Evolutionary conservation across 768 basidiomycete species (phyloP).

Genomic region (Inosperma sp.): DNA sequence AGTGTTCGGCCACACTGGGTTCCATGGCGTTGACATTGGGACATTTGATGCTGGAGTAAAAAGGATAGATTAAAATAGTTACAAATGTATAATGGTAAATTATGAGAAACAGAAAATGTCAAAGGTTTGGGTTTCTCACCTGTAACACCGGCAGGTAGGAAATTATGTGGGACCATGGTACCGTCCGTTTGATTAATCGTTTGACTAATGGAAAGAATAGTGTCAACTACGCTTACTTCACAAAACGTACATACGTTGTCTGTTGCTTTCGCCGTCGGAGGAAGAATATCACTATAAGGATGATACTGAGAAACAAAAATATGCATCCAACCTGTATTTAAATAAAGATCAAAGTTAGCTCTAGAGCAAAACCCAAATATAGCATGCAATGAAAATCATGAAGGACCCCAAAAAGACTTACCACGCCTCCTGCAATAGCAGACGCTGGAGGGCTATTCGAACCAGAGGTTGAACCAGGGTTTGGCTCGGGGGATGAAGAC

Average conservation of each 20-base stretch:
- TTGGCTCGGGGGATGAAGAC: not conserved
- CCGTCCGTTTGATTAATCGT: not conserved
- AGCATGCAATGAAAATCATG: not conserved
- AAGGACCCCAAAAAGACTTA: not conserved
- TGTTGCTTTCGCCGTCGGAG: not conserved
- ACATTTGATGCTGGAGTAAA: not conserved
- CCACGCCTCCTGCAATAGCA: not conserved
- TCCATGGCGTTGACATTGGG: not conserved
- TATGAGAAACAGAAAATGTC: not conserved
- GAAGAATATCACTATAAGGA: not conserved
- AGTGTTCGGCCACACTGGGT: not conserved
- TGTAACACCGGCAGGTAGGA: not conserved
- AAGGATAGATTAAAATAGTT: not conserved
- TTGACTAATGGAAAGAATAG: not conserved
- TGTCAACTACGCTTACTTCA: no score
- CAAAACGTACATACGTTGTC: not conserved
- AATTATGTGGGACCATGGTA: not conserved
- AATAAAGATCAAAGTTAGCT: not conserved
- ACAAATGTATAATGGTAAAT: not conserved
- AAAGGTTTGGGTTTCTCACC: not conserved
- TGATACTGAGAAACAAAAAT: not conserved
- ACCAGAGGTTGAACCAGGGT: not conserved
- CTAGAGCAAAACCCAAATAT: not conserved
- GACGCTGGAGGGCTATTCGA: not conserved
- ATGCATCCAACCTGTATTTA: not conserved